Percentiles rank a stretch among this genome's conserved stretches.
Evolutionary conservation across 345 rosid species (phyloP).

Genomic region (Bretschneidera sinensis): DNA sequence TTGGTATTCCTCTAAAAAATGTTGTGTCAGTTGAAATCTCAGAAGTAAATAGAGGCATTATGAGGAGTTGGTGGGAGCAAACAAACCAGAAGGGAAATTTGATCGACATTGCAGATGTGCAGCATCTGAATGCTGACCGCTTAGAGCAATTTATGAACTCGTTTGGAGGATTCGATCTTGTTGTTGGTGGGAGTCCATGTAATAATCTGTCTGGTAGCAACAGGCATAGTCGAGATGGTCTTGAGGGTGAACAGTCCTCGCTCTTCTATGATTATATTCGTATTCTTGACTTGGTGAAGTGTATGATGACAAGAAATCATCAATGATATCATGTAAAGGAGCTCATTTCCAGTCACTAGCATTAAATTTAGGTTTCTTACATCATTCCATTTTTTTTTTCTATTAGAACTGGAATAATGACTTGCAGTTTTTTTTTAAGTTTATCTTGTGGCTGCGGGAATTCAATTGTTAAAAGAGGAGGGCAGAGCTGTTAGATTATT

Average conservation of each 20-base stretch:
- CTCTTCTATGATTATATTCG: conserved; percentile 73
- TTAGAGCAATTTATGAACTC: conserved; percentile 42
- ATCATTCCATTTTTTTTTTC: not conserved
- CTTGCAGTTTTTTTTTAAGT: not conserved
- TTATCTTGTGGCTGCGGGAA: not conserved
- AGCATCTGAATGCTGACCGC: conserved; percentile 33
- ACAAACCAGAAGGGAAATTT: conserved; percentile 77
- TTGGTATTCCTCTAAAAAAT: conserved; percentile 54
- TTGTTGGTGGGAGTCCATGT: conserved; percentile 92
- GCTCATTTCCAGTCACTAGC: not conserved
- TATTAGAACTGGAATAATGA: not conserved
- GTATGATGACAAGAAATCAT: conserved; percentile 17
- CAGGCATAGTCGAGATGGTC: conserved; percentile 62
- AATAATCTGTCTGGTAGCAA: conserved; percentile 92
- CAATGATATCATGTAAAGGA: conserved; percentile 14
- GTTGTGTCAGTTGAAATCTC: conserved; percentile 80
- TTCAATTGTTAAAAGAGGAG: conserved; percentile 2
- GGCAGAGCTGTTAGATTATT: too few species aligned
- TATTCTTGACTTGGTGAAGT: conserved; percentile 55
- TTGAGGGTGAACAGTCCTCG: conserved; percentile 75
- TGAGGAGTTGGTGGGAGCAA: conserved; percentile 84
- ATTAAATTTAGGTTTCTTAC: not conserved
- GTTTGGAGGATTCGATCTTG: conserved; percentile 78
- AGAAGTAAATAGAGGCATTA: conserved; percentile 49
- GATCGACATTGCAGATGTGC: conserved; percentile 49